phyloP scores from a whole-genome alignment of 495 filamentous ascomycete genomes.

The Aspergillus homomorphus region DNA sequence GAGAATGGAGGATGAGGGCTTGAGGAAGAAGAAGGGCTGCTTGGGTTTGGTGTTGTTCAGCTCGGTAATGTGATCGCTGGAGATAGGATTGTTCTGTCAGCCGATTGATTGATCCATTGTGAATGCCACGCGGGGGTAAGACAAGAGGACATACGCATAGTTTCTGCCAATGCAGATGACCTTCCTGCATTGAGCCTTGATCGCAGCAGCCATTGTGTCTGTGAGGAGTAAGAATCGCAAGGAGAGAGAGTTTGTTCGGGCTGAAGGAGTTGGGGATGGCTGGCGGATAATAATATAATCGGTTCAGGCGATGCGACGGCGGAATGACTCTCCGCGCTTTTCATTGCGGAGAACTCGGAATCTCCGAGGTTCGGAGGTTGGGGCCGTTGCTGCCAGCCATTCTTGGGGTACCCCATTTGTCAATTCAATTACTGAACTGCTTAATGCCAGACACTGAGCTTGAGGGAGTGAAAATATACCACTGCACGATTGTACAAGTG shows the following conservation, averaged over 20 bases:
- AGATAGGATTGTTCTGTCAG: constrained; percentile 7
- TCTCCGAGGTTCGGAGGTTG: constrained; percentile 18
- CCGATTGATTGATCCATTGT: constrained; percentile 1
- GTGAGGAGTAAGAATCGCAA: neutral
- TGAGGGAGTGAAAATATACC: too few species aligned
- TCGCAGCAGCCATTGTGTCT: constrained; percentile 33
- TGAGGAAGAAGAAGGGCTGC: constrained; percentile 98
- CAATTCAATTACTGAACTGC: neutral
- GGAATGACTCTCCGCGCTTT: constrained; percentile 10
- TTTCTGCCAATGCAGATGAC: constrained; percentile 97
- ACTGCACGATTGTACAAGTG: neutral
- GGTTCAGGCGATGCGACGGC: constrained; percentile 12
- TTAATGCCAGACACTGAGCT: too few species aligned
- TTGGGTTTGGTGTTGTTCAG: constrained; percentile 80
- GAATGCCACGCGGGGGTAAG: constrained; percentile 10
- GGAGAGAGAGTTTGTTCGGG: constrained; percentile 1
- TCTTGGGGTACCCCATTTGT: neutral
- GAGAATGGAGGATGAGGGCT: constrained; percentile 81
- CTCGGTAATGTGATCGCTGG: constrained; percentile 90
- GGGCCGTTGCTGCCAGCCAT: neutral
- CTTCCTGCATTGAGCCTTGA: constrained; percentile 66
- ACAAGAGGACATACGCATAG: constrained; percentile 70
- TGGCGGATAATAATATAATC: constrained; percentile 9
- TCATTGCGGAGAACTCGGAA: constrained; percentile 18
- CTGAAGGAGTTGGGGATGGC: neutral